Conservation (phyloP, 2,329 filamentous ascomycete species). For the Alternaria gansuensis region DNA sequence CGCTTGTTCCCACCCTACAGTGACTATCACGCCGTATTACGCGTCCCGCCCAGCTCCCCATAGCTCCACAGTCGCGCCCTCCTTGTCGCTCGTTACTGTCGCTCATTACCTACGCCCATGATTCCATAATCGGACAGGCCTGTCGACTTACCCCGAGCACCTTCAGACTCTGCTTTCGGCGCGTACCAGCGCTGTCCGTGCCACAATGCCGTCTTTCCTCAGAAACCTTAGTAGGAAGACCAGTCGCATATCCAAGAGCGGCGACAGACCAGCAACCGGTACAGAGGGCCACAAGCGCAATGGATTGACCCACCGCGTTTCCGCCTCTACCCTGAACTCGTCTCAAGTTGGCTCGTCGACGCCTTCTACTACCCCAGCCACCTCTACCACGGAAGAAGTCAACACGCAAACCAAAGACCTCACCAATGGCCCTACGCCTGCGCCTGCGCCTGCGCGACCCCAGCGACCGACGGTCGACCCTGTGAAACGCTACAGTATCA, state of each 20-base stretch:
- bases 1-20: constrained; percentile 26
- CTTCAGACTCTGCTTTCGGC: background rate
- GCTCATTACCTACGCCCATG: background rate
- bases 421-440: constrained; percentile 59
- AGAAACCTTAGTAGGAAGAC: constrained; percentile 81
- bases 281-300: constrained; percentile 33
- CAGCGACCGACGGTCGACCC: constrained; percentile 50
- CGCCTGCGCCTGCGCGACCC: constrained; percentile 56
- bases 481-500: constrained; percentile 66
- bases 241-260: constrained; percentile 66
- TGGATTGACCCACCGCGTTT: constrained; percentile 63
- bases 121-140: background rate
- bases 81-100: constrained; percentile 26
- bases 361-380: constrained; percentile 70
- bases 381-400: constrained; percentile 75
- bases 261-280: constrained; percentile 27
- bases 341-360: constrained; percentile 71
- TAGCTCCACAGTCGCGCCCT: constrained; percentile 21
- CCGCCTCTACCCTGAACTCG: constrained; percentile 69
- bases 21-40: constrained; percentile 35
- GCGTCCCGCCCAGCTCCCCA: constrained; percentile 32
- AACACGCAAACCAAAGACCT: constrained; percentile 65
- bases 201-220: constrained; percentile 68
- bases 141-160: background rate
- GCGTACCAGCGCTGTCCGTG: constrained; percentile 22